Conservation (phyloP, 805 yeast genomes). For the Candida mattraensis region DNA sequence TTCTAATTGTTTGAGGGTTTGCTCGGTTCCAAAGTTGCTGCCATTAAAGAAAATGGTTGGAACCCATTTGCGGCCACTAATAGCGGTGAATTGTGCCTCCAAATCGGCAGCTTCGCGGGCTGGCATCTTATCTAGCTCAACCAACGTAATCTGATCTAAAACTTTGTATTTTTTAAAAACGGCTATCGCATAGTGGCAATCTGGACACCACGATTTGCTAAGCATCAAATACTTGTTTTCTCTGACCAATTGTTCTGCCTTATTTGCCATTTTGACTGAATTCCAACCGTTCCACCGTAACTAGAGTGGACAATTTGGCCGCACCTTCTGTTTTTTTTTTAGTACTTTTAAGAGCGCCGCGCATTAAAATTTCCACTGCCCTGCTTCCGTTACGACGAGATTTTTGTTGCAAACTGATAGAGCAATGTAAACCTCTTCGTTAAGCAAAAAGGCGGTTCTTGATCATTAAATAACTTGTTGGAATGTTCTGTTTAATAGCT, state of each 20-base stretch:
- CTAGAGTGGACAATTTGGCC: too few relatives aligned
- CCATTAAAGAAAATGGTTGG: slow-evolving; percentile 68
- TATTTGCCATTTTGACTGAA: slow-evolving; percentile 19
- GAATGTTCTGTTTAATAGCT: too few relatives aligned
- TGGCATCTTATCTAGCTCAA: slow-evolving; percentile 61
- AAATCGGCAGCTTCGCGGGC: slow-evolving; percentile 50
- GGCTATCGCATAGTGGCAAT: slow-evolving; percentile 62
- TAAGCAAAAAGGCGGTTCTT: too few relatives aligned
- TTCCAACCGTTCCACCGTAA: too few relatives aligned
- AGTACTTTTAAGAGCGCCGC: too few relatives aligned
- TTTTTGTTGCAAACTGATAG: too few relatives aligned
- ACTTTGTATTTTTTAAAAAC: slow-evolving; percentile 57
- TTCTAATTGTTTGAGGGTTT: slow-evolving; percentile 42
- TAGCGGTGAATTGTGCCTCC: slow-evolving; percentile 54
- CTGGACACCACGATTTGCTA: slow-evolving; percentile 79
- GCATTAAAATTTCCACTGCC: too few relatives aligned
- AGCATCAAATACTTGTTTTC: slow-evolving; percentile 53
- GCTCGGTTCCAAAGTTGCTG: slow-evolving; percentile 57
- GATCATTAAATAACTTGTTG: too few relatives aligned
- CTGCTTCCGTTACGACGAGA: too few relatives aligned
- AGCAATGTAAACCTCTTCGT: too few relatives aligned
- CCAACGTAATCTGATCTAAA: slow-evolving; percentile 45
- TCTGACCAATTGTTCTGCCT: slow-evolving; percentile 48
- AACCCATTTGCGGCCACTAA: slow-evolving; percentile 65
- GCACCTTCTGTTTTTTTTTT: too few relatives aligned